These are phyloP conservation scores for Trametes polyzona DNA, from an alignment of 1,284 basidiomycete genomes.

Conservation along the genomic window DNA sequence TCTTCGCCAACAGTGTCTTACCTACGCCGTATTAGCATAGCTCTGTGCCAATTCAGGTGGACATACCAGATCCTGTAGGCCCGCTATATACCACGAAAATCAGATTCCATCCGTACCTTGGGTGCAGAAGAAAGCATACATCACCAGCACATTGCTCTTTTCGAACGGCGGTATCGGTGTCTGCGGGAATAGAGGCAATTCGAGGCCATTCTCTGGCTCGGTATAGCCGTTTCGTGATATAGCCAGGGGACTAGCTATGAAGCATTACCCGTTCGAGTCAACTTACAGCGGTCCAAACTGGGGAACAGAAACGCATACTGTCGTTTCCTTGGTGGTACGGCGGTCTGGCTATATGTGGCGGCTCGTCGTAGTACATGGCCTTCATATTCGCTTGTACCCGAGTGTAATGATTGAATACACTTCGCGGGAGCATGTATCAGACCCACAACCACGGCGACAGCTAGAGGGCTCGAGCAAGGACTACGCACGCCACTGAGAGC, in stretches of 20 bases:
- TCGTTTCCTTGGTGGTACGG: constrained; percentile 37
- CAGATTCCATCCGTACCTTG: too few species aligned
- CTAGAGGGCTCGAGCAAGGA: background rate
- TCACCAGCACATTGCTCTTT: constrained; percentile 91
- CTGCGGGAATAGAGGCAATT: constrained; percentile 45
- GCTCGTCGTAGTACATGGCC: constrained; percentile 47
- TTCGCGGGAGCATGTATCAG: constrained; percentile 37
- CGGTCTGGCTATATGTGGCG: constrained; percentile 28
- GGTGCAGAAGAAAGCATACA: constrained; percentile 51
- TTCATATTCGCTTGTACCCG: constrained; percentile 71
- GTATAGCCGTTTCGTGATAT: constrained; percentile 54
- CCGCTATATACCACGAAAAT: constrained; percentile 52
- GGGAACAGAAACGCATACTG: constrained; percentile 26
- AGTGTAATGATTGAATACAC: constrained; percentile 93
- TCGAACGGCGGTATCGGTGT: constrained; percentile 70
- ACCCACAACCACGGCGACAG: background rate
- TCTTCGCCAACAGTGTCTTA: constrained; percentile 87
- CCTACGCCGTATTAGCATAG: constrained; percentile 44
- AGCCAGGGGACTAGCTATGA: background rate
- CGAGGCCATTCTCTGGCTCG: constrained; percentile 49
- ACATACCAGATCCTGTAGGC: constrained; percentile 78
- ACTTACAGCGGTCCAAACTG: background rate
- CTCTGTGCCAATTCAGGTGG: background rate
- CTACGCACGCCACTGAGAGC: constrained; percentile 63
- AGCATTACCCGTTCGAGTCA: background rate